Conservation (phyloP, 1,284 basidiomycete genomes). For the Microbotryum scabiosae region DNA sequence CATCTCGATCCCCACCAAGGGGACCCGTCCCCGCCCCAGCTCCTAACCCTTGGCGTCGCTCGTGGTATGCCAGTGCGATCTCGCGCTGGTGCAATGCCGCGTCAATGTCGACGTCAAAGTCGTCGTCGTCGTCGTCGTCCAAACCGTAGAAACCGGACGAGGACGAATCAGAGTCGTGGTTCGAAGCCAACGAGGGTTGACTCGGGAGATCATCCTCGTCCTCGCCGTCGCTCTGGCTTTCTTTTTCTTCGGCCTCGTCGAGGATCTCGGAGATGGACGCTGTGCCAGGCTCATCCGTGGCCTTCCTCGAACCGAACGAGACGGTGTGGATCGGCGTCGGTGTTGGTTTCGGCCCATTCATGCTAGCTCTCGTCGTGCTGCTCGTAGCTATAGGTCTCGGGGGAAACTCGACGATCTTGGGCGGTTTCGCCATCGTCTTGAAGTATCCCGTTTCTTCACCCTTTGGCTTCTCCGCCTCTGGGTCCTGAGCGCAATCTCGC, state of each 20-base stretch:
- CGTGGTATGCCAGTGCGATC: constrained; percentile 32
- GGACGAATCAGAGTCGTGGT: constrained; percentile 1
- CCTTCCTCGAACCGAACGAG: constrained; percentile 8
- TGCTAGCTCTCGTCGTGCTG: not conserved
- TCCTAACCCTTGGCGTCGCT: constrained; percentile 24
- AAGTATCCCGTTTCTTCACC: constrained; percentile 11
- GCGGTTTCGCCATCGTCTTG: not conserved
- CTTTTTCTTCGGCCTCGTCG: no score
- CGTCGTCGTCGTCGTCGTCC: constrained; percentile 13
- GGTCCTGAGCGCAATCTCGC: not conserved
- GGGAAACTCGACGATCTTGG: not conserved
- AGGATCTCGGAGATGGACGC: no score
- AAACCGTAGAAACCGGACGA: constrained; percentile 6
- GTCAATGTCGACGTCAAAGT: constrained; percentile 32
- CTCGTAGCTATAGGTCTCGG: not conserved
- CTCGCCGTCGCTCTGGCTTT: constrained; percentile 6
- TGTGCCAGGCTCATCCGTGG: no score
- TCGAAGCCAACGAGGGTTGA: constrained; percentile 4
- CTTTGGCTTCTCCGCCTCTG: constrained; percentile 4
- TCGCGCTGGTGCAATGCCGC: constrained; percentile 30
- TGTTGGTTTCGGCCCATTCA: not conserved
- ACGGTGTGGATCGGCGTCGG: constrained; percentile 25
- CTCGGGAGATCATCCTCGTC: constrained; percentile 1
- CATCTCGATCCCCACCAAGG: constrained; percentile 22
- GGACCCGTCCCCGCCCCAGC: constrained; percentile 32